Conservation (phyloP, 2,329 filamentous ascomycete genomes). For the Blumeria graminis region DNA sequence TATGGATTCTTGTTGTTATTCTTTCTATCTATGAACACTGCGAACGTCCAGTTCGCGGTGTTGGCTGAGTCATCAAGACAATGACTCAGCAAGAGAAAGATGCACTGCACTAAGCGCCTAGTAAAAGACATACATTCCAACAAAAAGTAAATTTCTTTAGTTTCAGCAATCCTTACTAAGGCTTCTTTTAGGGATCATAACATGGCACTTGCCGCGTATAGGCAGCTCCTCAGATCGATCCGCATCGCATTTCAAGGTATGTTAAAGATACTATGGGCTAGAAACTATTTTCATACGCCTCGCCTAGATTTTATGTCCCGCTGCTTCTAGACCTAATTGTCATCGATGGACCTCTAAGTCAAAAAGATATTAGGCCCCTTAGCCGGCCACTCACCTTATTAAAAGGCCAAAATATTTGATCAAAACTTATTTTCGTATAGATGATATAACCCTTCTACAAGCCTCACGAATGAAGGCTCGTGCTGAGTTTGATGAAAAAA, state of each 20-base stretch:
- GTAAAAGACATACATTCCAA: too few relatives aligned
- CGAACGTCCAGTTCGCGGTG: too few relatives aligned
- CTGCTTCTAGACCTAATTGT: neutral
- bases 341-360: neutral
- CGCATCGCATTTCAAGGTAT: slow-evolving; percentile 63
- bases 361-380: neutral
- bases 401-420: neutral
- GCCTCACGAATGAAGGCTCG: slow-evolving; percentile 55
- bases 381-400: neutral
- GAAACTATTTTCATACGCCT: neutral
- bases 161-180: too few relatives aligned
- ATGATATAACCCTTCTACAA: slow-evolving; percentile 40
- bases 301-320: neutral
- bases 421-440: slow-evolving; percentile 20
- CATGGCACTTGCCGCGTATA: slow-evolving; percentile 56
- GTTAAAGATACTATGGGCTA: neutral
- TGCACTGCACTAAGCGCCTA: too few relatives aligned
- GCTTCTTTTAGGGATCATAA: too few relatives aligned
- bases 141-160: too few relatives aligned
- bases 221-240: slow-evolving; percentile 57
- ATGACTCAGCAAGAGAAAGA: too few relatives aligned
- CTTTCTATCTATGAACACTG: too few relatives aligned
- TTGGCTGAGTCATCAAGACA: too few relatives aligned
- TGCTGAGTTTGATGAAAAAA: slow-evolving; percentile 44
- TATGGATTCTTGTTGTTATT: too few relatives aligned